Evolutionary conservation across 169 alveolate species (phyloP), one percentile per base, ranked within the genome.

Genomic region (Theileria annulata): DNA sequence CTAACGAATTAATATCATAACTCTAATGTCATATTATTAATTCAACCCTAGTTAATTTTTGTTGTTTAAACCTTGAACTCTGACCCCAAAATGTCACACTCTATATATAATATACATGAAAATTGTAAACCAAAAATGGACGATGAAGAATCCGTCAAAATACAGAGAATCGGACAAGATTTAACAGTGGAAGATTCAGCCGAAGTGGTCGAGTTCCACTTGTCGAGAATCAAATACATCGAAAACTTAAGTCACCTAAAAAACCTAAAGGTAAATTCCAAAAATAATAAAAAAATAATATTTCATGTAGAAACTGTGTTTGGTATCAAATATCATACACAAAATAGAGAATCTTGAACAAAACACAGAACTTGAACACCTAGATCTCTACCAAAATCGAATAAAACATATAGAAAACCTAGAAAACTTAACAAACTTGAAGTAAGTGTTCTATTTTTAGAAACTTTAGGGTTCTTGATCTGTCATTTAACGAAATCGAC

Each of bases 351-450:
- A 92, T 31, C 80, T 92, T 60, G 94, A 86, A 19, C 69, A 75
- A 28, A 81, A 87, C 63, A 25, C 51, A 8, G 71, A 59, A 12
- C 84, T 92, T 74, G 94, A 86, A 33, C 75, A 72, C 35, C 91
- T 93, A 37, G 96, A 93, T 71, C 77, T 93, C 71, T 93, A 93
- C 86, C 96, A 93, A 69, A 93, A 93, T 74, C 73, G 64, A 33
- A 93, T 93, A 5, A 48, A 64, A 74, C 76, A 33, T 42, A 92
- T 93, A 27, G 96, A 93, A 69, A 92, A 93, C 72, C 37, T 93
- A 28, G 88, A 77, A 21, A 85, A 92, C 71, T 81, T 92, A 19
- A 63, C 60, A 1, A 88, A 91, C 35, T 86, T 93, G 67, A 88
- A 85, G 94, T 88, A 71, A 67, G 77, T 67, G 30, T 33, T 49